Evolutionary conservation across 2,329 filamentous ascomycete genomes (phyloP), one percentile per base, ranked within the genome.

Genomic region (Metarhizium rileyi): DNA sequence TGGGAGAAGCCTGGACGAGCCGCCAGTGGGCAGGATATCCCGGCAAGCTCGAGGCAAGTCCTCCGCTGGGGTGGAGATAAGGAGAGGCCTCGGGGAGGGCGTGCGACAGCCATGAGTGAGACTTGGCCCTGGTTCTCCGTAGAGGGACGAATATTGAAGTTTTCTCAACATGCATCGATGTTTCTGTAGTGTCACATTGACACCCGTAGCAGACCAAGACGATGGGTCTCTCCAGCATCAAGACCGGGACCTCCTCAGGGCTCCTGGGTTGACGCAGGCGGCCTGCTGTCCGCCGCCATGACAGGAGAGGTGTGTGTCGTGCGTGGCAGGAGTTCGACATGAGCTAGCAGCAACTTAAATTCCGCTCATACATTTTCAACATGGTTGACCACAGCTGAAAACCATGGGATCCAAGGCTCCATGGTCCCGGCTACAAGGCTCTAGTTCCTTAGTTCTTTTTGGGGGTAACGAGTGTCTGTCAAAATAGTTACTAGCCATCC

Each of bases 1-100:
- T 57, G 54, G 57, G 53, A 60, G 62, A 64, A 63, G 57, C 52
- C 50, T 55, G 51, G 53, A 50, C 47, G 50, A 55, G 51, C 56
- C 52, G 45, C 52, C 54, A 55, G 47, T 44, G 36, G 44, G 47
- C 33, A 10, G 16, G 14, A 16, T 42, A 22, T 20, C n/a, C 18
- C 18, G 20, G 35, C 35, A 38, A 38, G 20, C 35, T 38, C 35
- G 46, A 44, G 50, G 46, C 38, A 38, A 4, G 6, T 18, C 7
- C 26, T 25, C 27, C 41, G 43, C 9, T 42, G 46, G n/a, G 26
- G 46, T 46, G 42, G 35, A 46, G 46, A 43, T 25, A 26, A 23
- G 14, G 20, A 25, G 30, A 14, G n/a, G n/a, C n/a, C 30, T 20
- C 10, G 18, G 36, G 12, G 42, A 27, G 42, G 42, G 46, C 9